phyloP scores from a whole-genome alignment of 495 filamentous ascomycete species.

The Jackrogersella multiformis region DNA sequence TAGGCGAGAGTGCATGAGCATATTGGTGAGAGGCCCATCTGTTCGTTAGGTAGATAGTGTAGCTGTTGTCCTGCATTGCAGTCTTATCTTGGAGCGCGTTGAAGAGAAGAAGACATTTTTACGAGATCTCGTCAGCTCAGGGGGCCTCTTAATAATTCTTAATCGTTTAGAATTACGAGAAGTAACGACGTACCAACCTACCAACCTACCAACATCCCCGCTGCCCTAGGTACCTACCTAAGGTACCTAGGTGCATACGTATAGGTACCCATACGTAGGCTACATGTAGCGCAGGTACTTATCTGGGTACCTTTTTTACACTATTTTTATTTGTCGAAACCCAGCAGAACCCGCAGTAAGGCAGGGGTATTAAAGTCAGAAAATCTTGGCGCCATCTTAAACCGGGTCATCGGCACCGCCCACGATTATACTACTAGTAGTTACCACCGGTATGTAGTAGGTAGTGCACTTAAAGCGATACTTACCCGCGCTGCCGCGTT shows the following conservation, averaged over 20 bases:
- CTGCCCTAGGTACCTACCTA: not conserved
- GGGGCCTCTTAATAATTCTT: not conserved
- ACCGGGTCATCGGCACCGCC: constrained; percentile 31
- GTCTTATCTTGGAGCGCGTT: not conserved
- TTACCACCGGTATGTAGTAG: too few species aligned
- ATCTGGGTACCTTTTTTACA: too few species aligned
- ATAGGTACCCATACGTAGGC: too few species aligned
- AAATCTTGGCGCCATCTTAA: constrained; percentile 9
- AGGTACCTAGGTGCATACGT: too few species aligned
- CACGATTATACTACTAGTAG: too few species aligned
- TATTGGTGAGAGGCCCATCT: constrained; percentile 30
- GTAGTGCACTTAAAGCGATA: too few species aligned
- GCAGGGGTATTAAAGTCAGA: not conserved
- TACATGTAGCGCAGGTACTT: too few species aligned
- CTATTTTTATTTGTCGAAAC: constrained; percentile 6
- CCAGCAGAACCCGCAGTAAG: not conserved
- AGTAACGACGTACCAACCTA: not conserved
- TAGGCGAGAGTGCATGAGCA: constrained; percentile 31
- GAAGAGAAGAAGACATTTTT: constrained; percentile 2
- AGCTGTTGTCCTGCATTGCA: not conserved
- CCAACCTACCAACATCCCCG: not conserved
- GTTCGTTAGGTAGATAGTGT: constrained; percentile 10
- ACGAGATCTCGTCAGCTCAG: constrained; percentile 9
- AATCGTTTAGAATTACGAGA: not conserved
- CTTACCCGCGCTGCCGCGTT: too few species aligned